Conservation (phyloP, 2,329 filamentous ascomycete genomes). For the Phoma sp. region DNA sequence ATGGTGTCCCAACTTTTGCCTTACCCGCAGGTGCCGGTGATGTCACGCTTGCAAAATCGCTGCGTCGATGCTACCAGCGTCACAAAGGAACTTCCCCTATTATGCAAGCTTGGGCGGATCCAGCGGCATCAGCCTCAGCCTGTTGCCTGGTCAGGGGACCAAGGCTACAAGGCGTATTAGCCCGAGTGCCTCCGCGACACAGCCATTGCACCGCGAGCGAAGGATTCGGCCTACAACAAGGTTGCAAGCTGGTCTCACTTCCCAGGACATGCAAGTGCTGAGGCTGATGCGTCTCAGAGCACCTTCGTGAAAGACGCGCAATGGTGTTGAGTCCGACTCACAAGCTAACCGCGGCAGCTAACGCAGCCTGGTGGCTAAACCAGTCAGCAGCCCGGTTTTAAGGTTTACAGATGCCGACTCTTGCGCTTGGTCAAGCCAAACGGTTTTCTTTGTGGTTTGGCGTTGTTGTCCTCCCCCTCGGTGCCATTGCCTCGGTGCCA, state of each 20-base stretch:
- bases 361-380: not conserved
- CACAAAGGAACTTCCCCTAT: not conserved
- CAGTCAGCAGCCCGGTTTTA: conserved; percentile 13
- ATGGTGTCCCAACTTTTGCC: conserved; percentile 1
- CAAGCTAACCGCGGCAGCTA: conserved; percentile 11
- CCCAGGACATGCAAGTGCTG: not conserved
- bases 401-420: not conserved
- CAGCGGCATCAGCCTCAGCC: conserved; percentile 2
- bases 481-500: conserved; percentile 10
- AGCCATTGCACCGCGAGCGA: not conserved
- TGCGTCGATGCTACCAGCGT: not conserved
- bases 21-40: conserved; percentile 7
- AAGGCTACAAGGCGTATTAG: not conserved
- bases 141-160: conserved; percentile 3
- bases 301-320: not conserved
- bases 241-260: conserved; percentile 9
- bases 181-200: conserved; percentile 11
- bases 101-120: not conserved
- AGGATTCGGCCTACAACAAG: conserved; percentile 1
- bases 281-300: conserved; percentile 3
- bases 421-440: conserved; percentile 4
- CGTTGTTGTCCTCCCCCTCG: conserved; percentile 12
- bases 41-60: conserved; percentile 10
- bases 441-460: conserved; percentile 17
- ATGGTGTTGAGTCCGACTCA: conserved; percentile 6